These are phyloP conservation scores for Vanilla planifolia DNA, from an alignment of 106 monocot genomes.

Conservation along the genomic window DNA sequence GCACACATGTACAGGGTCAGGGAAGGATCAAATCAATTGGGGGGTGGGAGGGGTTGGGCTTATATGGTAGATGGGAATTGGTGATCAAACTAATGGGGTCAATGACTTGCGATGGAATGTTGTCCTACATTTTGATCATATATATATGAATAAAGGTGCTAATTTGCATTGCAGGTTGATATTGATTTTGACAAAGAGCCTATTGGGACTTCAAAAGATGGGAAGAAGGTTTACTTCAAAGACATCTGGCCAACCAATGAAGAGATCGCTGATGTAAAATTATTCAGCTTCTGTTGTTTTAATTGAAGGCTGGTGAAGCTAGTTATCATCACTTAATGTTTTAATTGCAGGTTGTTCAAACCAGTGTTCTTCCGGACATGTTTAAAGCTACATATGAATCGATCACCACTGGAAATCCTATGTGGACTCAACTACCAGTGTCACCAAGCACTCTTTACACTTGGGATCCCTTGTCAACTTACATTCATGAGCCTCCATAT, in stretches of 20 bases:
- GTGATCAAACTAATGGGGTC: no score
- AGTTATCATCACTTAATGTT: background rate
- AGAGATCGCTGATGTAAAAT: constrained; percentile 47
- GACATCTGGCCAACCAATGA: constrained; percentile 65
- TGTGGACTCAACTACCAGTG: constrained; percentile 46
- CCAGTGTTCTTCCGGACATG: constrained; percentile 64
- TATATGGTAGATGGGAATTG: no score
- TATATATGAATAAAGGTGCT: no score
- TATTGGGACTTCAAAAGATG: constrained; percentile 51
- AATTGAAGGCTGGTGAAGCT: background rate
- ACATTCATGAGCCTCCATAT: constrained; percentile 90
- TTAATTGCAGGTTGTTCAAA: constrained; percentile 47
- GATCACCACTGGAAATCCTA: constrained; percentile 37
- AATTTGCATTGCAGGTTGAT: constrained; percentile 31
- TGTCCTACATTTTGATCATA: no score
- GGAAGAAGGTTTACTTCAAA: constrained; percentile 40
- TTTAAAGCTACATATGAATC: constrained; percentile 50
- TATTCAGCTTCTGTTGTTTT: background rate
- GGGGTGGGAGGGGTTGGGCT: no score
- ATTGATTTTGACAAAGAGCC: constrained; percentile 60
- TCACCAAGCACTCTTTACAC: constrained; percentile 43
- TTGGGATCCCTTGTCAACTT: constrained; percentile 63
- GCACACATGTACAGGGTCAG: no score
- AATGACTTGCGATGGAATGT: no score
- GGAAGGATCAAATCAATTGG: no score